Evolutionary conservation across 306 rosid genomes (phyloP).

Genomic region (Lathyrus sativus): DNA sequence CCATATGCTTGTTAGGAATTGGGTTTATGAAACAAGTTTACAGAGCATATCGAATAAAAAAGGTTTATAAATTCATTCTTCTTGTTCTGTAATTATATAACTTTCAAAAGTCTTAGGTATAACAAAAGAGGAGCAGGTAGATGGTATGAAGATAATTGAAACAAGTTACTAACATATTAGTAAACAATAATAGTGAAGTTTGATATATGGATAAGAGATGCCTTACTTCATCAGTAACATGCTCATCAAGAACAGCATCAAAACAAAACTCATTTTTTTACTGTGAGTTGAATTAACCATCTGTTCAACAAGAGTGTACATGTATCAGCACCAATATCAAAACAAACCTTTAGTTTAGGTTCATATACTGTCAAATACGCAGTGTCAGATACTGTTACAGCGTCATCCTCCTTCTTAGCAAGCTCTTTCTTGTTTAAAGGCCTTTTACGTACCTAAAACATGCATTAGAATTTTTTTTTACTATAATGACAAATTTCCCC

Average conservation of each 20-base stretch:
- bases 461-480: constrained; percentile 25
- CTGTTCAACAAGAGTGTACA: too few relatives aligned
- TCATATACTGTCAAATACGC: constrained; percentile 83
- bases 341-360: constrained; percentile 83
- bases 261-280: constrained; percentile 74
- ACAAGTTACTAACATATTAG: constrained; percentile 16
- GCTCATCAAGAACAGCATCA: constrained; percentile 94
- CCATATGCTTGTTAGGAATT: too few relatives aligned
- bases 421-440: constrained; percentile 97
- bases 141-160: constrained; percentile 16
- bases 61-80: too few relatives aligned
- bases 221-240: constrained; percentile 84
- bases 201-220: constrained; percentile 14
- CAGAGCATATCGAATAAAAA: too few relatives aligned
- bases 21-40: too few relatives aligned
- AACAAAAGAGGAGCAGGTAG: constrained; percentile 2
- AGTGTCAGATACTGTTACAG: constrained; percentile 75
- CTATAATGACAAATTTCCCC: constrained; percentile 29
- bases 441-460: constrained; percentile 88
- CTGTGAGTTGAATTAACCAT: too few relatives aligned
- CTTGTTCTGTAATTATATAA: too few relatives aligned
- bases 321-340: constrained; percentile 6
- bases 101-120: constrained; percentile 18
- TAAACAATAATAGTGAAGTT: constrained; percentile 18
- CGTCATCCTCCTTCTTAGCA: constrained; percentile 93